phyloP scores from a whole-genome alignment of 257 asterid species.

The Primulina huaijiensis region DNA sequence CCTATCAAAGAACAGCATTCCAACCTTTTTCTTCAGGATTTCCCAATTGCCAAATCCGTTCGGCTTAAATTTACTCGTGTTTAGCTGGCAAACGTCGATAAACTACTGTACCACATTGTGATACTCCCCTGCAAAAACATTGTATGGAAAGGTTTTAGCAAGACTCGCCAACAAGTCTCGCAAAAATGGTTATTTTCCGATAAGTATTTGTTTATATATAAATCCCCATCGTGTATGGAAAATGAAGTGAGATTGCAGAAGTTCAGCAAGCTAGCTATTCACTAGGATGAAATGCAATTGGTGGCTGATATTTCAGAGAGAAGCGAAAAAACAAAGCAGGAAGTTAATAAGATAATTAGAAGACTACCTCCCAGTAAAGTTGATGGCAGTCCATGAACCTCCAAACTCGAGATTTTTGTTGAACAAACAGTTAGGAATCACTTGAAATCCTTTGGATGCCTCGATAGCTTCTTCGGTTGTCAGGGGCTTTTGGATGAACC shows the following conservation, averaged over 20 bases:
- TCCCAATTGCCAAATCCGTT: neutral
- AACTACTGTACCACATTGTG: slow-evolving; percentile 89
- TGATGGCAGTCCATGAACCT: slow-evolving; percentile 91
- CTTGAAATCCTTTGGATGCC: slow-evolving; percentile 95
- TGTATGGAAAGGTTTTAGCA: slow-evolving; percentile 10
- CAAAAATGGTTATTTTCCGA: no score
- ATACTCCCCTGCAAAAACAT: slow-evolving; percentile 67
- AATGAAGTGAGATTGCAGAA: neutral
- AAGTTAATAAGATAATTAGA: neutral
- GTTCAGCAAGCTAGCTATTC: neutral
- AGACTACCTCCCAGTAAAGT: slow-evolving; percentile 90
- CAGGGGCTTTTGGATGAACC: slow-evolving; percentile 87
- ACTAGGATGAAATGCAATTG: neutral
- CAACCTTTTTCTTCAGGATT: neutral
- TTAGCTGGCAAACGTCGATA: slow-evolving; percentile 82
- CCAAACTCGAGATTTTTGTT: slow-evolving; percentile 85
- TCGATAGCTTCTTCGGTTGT: no score
- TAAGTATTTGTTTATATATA: no score
- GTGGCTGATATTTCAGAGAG: neutral
- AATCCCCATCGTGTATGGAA: neutral
- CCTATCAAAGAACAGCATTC: slow-evolving; percentile 5
- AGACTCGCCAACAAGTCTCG: neutral
- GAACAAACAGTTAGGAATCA: slow-evolving; percentile 85
- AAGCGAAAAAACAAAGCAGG: neutral
- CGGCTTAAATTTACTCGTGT: slow-evolving; percentile 34